A percentile compares a stretch with the other conserved stretches of the same genome.
Evolutionary conservation across 2,329 filamentous ascomycete species (phyloP).

Genomic region (Hypoxylon sp.): DNA sequence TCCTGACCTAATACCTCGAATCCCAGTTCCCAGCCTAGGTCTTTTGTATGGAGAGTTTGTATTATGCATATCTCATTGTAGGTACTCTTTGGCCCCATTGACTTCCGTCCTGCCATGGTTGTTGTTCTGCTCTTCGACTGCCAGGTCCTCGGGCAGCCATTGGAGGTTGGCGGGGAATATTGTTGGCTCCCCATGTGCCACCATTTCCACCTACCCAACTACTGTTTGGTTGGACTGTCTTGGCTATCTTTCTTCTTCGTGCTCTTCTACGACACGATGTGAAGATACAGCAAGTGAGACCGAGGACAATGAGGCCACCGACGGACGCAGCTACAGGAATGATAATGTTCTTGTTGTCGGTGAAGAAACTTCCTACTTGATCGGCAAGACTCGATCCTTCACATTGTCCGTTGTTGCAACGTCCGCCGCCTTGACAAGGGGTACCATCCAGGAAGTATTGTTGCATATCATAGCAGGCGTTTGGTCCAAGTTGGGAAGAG

Average conservation of each 20-base stretch:
- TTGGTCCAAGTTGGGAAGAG: conserved; percentile 75
- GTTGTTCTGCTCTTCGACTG: conserved; percentile 27
- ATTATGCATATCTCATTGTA: conserved; percentile 44
- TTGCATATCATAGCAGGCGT: conserved; percentile 80
- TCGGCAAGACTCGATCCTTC: conserved; percentile 76
- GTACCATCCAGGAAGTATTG: conserved; percentile 97
- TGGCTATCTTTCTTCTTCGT: conserved; percentile 51
- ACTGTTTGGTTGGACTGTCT: conserved; percentile 46
- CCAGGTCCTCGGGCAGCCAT: conserved; percentile 30
- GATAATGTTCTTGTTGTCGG: conserved; percentile 81
- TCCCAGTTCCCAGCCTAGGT: conserved; percentile 45
- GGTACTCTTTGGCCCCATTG: conserved; percentile 42
- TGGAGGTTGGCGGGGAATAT: conserved; percentile 35
- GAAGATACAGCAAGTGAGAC: conserved; percentile 76
- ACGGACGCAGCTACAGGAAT: conserved; percentile 83
- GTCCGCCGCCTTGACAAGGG: conserved; percentile 82
- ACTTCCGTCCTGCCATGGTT: conserved; percentile 36
- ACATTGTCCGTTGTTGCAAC: conserved; percentile 84
- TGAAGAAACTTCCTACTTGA: conserved; percentile 82
- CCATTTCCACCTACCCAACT: conserved; percentile 50
- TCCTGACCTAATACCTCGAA: conserved; percentile 11
- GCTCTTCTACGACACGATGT: conserved; percentile 65
- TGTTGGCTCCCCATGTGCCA: conserved; percentile 40
- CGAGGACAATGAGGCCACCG: conserved; percentile 79
- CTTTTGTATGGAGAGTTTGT: conserved; percentile 10